These are phyloP conservation scores for Canavalia gladiata DNA, from an alignment of 306 rosid species.

Conservation along the genomic window DNA sequence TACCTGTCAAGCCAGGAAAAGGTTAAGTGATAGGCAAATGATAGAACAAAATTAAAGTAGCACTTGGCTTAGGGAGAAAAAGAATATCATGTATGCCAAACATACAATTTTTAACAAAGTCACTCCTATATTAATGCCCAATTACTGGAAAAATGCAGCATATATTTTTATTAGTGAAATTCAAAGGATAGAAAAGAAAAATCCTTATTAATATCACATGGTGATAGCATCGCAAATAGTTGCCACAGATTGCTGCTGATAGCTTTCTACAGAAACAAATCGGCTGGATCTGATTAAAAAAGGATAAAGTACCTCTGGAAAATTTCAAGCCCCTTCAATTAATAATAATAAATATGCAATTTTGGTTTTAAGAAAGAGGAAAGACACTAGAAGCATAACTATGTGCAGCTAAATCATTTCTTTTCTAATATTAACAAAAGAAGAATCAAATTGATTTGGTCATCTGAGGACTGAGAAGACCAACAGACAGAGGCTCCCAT, in stretches of 20 bases:
- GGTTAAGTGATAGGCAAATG: slow-evolving; percentile 16
- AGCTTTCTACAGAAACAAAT: slow-evolving; percentile 24
- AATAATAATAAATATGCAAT: neutral
- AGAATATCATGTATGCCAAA: neutral
- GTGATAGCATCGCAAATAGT: slow-evolving; percentile 20
- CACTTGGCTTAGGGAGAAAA: neutral
- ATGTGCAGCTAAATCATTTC: slow-evolving; percentile 10
- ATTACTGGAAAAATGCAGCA: slow-evolving; percentile 26
- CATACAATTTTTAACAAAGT: slow-evolving; percentile 9
- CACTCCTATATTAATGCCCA: neutral
- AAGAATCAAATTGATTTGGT: slow-evolving; percentile 18
- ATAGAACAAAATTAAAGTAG: slow-evolving; percentile 21
- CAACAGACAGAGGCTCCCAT: neutral
- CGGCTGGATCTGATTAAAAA: slow-evolving; percentile 25
- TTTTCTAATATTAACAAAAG: slow-evolving; percentile 9
- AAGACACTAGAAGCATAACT: slow-evolving; percentile 16
- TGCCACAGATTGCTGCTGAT: slow-evolving; percentile 22
- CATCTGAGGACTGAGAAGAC: slow-evolving; percentile 10
- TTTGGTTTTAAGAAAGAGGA: slow-evolving; percentile 17
- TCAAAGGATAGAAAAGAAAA: neutral
- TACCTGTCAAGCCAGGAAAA: slow-evolving; percentile 65
- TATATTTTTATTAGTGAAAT: neutral
- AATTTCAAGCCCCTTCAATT: slow-evolving; percentile 29
- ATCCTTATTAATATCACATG: neutral
- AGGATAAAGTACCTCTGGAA: slow-evolving; percentile 7